Evolutionary conservation across 768 basidiomycete species (phyloP), one percentile per base, ranked within the genome.

Genomic region (Lactarius hengduanensis): DNA sequence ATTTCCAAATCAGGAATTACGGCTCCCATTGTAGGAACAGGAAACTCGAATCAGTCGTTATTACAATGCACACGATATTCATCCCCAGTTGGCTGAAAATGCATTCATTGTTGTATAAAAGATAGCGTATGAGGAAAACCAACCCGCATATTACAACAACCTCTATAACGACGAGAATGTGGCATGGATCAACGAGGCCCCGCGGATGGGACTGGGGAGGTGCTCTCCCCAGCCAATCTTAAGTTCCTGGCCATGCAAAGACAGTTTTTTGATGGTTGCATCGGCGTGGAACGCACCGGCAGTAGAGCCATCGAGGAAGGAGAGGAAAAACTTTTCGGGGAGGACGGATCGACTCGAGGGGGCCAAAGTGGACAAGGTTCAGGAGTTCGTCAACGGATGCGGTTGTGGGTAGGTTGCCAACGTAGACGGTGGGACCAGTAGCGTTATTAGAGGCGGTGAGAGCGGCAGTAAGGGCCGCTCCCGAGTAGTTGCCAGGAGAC

Each of bases 171-270:
- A 26, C 26, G 26, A 26, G 26, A 26, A 26, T 26, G 26, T 26
- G 26, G 26, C 26, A 26, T 26, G 26, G 26, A 26, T 26, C 97
- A 50, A 92, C 86, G 73, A 99, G 80, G 81, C 26, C 1, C 26
- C 26, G 26, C 26, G 26, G 26, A 26, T 26, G 26, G 92, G 3
- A 98, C 94, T 18, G 90, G 87, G 2, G 88, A 89, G 1, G 96
- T 26, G 91, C 76, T 98, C 97, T 32, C 96, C 97, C 96, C 97
- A 99, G 26, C 97, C 97, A 70, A 99, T 96, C 80, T 96, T 96
- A 73, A 99, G 88, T 76, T 98, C 97, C 76, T 97, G 94, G 3
- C 91, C 92, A 74, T 98, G 97, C 16, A 99, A 82, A 22, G 91
- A 79, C 68, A 99, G 79, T 76, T 97, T 98, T 81, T 97, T 95